Conservation (phyloP, 345 rosid genomes). For the Garcia nutans region DNA sequence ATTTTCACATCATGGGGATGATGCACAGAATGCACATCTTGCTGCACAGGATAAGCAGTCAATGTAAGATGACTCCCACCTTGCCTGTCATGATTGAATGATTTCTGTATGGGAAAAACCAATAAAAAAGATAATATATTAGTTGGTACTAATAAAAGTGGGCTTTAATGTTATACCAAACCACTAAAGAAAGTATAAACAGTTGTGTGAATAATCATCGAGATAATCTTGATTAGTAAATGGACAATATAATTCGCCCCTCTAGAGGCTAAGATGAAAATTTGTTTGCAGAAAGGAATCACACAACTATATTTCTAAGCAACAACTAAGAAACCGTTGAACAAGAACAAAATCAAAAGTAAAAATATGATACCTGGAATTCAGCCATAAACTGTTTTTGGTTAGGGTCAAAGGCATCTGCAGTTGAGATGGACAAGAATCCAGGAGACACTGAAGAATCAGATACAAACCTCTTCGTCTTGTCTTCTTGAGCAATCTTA, state of each 20-base stretch:
- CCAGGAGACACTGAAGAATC: constrained; percentile 34
- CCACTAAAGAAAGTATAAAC: neutral
- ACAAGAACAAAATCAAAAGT: neutral
- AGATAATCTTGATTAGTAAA: neutral
- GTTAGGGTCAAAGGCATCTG: constrained; percentile 24
- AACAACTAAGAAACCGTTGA: neutral
- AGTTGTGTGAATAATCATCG: neutral
- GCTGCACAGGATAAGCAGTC: constrained; percentile 35
- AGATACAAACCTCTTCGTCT: constrained; percentile 30
- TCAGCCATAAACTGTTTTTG: constrained; percentile 24
- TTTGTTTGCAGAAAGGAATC: neutral
- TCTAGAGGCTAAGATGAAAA: neutral
- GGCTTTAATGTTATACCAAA: neutral
- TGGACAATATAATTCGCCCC: neutral
- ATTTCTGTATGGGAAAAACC: constrained; percentile 32
- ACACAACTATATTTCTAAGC: neutral
- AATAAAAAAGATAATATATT: constrained; percentile 15
- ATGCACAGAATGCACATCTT: constrained; percentile 26
- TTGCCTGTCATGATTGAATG: constrained; percentile 35
- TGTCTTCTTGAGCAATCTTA: constrained; percentile 45
- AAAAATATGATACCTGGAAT: constrained; percentile 32
- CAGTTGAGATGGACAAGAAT: constrained; percentile 29
- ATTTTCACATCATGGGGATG: constrained; percentile 32
- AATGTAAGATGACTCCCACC: constrained; percentile 34
- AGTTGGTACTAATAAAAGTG: neutral